Evolutionary conservation across 495 filamentous ascomycete species (phyloP).

Genomic region (Astrothelium macrocarpum): DNA sequence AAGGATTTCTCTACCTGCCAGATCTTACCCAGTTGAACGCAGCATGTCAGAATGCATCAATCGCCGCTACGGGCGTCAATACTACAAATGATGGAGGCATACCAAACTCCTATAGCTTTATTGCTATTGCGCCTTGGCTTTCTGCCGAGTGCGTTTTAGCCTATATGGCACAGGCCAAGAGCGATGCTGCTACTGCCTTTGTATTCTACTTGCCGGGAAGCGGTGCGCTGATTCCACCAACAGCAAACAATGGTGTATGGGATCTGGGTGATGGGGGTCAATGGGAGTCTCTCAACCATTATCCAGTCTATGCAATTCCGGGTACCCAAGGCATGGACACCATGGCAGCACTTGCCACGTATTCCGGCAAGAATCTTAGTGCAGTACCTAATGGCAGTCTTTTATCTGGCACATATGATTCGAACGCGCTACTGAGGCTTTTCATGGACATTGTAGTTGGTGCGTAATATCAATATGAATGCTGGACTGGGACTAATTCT

Average conservation of each 20-base stretch:
- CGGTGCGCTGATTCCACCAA: slow-evolving; percentile 49
- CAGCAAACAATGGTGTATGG: slow-evolving; percentile 52
- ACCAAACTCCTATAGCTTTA: slow-evolving; percentile 45
- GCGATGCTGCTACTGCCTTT: slow-evolving; percentile 51
- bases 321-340: slow-evolving; percentile 61
- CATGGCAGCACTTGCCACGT: slow-evolving; percentile 35
- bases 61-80: slow-evolving; percentile 56
- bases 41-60: slow-evolving; percentile 50
- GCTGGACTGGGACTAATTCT: slow-evolving; percentile 15
- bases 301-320: slow-evolving; percentile 78
- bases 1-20: slow-evolving; percentile 78
- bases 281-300: slow-evolving; percentile 57
- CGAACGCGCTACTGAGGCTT: slow-evolving; percentile 43
- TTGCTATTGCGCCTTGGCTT: slow-evolving; percentile 88
- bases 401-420: slow-evolving; percentile 38
- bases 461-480: slow-evolving; percentile 31
- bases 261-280: slow-evolving; percentile 47
- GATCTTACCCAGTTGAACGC: slow-evolving; percentile 41
- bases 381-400: slow-evolving; percentile 47
- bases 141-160: slow-evolving; percentile 54
- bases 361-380: slow-evolving; percentile 64
- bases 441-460: slow-evolving; percentile 53
- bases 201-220: slow-evolving; percentile 64
- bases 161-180: slow-evolving; percentile 54
- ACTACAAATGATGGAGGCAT: slow-evolving; percentile 63